A percentile compares a stretch with the other conserved stretches of the same genome.
These are phyloP conservation scores for Pestalotiopsis sp. DNA, from an alignment of 2,329 filamentous ascomycete genomes.

Conservation along the genomic window DNA sequence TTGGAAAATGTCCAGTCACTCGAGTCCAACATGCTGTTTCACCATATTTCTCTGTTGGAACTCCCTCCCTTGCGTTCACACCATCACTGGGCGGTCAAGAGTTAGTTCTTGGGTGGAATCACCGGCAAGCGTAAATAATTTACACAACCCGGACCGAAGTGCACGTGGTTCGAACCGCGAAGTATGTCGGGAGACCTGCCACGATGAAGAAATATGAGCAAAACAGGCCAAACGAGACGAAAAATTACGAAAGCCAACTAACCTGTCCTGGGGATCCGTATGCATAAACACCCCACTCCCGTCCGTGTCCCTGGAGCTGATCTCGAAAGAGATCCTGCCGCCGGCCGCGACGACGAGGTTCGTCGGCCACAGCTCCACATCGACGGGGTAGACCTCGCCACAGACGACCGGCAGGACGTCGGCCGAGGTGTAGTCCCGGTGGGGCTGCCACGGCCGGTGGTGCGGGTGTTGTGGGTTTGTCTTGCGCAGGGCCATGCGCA, in stretches of 20 bases:
- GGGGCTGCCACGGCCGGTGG: slow-evolving; percentile 56
- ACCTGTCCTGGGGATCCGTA: slow-evolving; percentile 43
- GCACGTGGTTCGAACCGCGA: not conserved
- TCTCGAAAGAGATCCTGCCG: slow-evolving; percentile 48
- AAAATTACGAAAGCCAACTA: too few relatives aligned
- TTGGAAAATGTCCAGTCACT: not conserved
- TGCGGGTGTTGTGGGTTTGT: slow-evolving; percentile 51
- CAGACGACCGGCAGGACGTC: slow-evolving; percentile 58
- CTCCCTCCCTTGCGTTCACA: not conserved
- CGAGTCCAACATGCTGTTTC: not conserved
- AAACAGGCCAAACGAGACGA: not conserved
- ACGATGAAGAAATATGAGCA: not conserved
- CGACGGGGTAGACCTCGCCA: slow-evolving; percentile 60
- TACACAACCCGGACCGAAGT: not conserved
- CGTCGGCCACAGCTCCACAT: slow-evolving; percentile 68
- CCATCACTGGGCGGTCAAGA: not conserved
- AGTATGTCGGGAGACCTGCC: not conserved
- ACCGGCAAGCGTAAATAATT: not conserved
- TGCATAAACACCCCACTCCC: slow-evolving; percentile 53
- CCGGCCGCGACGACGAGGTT: slow-evolving; percentile 58
- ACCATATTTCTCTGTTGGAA: not conserved
- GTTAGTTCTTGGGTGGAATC: not conserved
- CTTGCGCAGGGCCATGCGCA: slow-evolving; percentile 61
- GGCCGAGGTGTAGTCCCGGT: slow-evolving; percentile 59
- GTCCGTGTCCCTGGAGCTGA: slow-evolving; percentile 52